These are phyloP conservation scores for Tephrocybe rancida DNA, from an alignment of 768 basidiomycete genomes.

Conservation along the genomic window DNA sequence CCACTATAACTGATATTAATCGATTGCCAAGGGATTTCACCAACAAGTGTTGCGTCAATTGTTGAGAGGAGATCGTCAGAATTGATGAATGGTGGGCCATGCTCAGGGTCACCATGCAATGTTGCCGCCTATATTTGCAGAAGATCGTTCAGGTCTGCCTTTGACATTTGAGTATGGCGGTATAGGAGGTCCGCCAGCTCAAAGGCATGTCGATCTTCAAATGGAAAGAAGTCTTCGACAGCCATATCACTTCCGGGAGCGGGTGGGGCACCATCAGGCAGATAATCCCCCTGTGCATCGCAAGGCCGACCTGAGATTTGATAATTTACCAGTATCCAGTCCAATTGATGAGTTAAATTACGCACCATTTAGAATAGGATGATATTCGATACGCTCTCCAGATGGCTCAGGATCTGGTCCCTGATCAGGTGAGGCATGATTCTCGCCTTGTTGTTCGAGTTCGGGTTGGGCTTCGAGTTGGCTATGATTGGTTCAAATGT, in stretches of 20 bases:
- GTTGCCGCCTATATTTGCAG: background rate
- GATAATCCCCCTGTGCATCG: background rate
- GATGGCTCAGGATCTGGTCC: no score
- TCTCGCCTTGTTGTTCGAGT: no score
- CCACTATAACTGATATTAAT: constrained; percentile 31
- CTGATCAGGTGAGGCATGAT: no score
- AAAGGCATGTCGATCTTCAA: background rate
- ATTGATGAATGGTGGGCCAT: constrained; percentile 30
- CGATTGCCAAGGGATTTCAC: constrained; percentile 37
- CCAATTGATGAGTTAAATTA: background rate
- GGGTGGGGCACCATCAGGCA: background rate
- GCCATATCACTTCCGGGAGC: background rate
- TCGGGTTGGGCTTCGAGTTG: no score
- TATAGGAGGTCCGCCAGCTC: constrained; percentile 1
- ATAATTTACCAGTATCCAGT: no score
- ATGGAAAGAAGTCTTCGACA: constrained; percentile 1
- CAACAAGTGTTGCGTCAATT: constrained; percentile 35
- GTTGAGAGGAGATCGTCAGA: constrained; percentile 30
- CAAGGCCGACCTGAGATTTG: background rate
- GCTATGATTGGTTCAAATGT: no score
- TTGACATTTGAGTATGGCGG: background rate
- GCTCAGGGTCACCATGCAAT: constrained; percentile 15
- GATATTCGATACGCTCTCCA: background rate
- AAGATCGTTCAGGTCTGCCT: background rate
- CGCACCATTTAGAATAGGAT: constrained; percentile 4